These are phyloP conservation scores for Sanghuangporus baumii DNA, from an alignment of 1,284 basidiomycete species.

Conservation along the genomic window DNA sequence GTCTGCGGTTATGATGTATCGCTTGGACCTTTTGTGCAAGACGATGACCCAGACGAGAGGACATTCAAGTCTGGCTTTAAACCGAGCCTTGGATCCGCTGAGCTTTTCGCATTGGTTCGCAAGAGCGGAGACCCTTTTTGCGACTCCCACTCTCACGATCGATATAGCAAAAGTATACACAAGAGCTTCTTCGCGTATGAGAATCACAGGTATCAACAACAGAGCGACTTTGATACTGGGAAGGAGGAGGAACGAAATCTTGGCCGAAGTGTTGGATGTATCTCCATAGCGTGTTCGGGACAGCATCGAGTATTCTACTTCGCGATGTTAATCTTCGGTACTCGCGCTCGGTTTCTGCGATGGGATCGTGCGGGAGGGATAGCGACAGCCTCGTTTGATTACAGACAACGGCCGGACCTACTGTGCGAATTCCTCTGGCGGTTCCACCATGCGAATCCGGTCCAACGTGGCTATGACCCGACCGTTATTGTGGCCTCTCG, in stretches of 20 bases:
- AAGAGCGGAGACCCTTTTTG: not conserved
- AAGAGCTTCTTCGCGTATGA: not conserved
- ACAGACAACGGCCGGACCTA: not conserved
- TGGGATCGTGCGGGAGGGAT: constrained; percentile 1
- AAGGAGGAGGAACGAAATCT: not conserved
- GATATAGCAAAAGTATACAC: not conserved
- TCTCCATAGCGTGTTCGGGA: not conserved
- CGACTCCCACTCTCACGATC: not conserved
- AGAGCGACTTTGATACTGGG: no score
- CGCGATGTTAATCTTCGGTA: not conserved
- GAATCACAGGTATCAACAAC: not conserved
- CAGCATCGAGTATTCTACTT: not conserved
- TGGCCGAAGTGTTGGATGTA: not conserved
- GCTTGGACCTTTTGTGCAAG: no score
- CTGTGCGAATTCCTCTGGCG: not conserved
- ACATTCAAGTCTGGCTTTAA: no score
- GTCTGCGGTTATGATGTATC: not conserved
- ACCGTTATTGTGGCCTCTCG: not conserved
- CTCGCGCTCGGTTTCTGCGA: not conserved
- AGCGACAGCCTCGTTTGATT: not conserved
- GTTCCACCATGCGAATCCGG: not conserved
- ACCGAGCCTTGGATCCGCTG: not conserved
- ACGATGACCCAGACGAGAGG: no score
- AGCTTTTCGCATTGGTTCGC: not conserved
- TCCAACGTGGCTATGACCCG: not conserved